Evolutionary conservation across 176 grass and related monocot genomes (phyloP), one percentile per base, ranked within the genome.

Genomic region (Lolium multiflorum): DNA sequence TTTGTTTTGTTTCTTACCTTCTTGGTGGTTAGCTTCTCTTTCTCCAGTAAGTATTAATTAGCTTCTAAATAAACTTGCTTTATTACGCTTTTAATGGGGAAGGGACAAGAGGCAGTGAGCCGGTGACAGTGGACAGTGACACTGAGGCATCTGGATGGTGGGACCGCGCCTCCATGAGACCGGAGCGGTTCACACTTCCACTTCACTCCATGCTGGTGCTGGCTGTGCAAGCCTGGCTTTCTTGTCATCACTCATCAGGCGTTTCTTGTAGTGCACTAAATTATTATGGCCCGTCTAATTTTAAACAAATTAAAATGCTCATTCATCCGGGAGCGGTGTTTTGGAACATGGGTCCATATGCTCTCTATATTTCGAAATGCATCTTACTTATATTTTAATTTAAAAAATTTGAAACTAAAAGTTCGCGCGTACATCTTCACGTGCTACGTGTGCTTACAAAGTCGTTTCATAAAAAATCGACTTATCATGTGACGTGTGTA

Each of bases 1-100:
- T 65, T 83, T 78, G 73, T 55, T 65, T 83, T 78, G 73, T 55
- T 58, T 74, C 63, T 56, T 25, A 11, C 63, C 70, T 58, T 79
- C 44, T 55, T 47, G 26, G 63, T 82, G 54, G 31, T 14, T 86
- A 73, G 77, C 71, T 17, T 74, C 12, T 46, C 21, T 54, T 56
- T 46, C 50, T 16, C n/a, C 24, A 66, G 26, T 66, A 35, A 66
- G 9, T 2, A 51, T 28, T 85, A 67, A 90, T 86, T 59, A 82
- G 51, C 13, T 11, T 21, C 57, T 46, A 35, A 22, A 59, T 51
- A 28, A 24, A 51, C 73, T 26, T 81, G 54, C 16, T 65, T 81
- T 70, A 14, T 81, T 70, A 14, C 1, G 68, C 2, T 43, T 44
- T 31, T 21, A 41, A 79, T n/a, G 51, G 18, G 48, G 39, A 35